Percentiles rank a stretch among this genome's conserved stretches.
Conservation (phyloP, 495 filamentous ascomycete genomes). For the Astrocystis sublimbata region DNA sequence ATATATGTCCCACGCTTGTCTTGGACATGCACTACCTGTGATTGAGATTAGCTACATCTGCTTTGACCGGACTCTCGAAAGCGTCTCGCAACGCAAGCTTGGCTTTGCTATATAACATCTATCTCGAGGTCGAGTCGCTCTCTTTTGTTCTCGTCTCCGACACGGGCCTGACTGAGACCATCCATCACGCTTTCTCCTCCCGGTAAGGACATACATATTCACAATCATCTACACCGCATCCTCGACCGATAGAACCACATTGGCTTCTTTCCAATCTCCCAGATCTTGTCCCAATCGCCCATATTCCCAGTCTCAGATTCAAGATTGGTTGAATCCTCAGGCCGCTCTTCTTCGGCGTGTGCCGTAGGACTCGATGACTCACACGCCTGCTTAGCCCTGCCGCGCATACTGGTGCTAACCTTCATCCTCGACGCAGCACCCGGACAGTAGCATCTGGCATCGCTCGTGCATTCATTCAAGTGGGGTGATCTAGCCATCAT, state of each 20-base stretch:
- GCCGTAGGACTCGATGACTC: slow-evolving; percentile 35
- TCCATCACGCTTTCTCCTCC: background rate
- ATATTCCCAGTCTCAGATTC: slow-evolving; percentile 32
- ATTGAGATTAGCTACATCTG: slow-evolving; percentile 19
- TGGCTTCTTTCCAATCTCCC: slow-evolving; percentile 3
- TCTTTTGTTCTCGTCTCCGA: background rate
- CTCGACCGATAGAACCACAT: slow-evolving; percentile 19
- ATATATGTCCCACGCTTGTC: slow-evolving; percentile 10
- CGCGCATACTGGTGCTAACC: slow-evolving; percentile 32
- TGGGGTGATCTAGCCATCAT: slow-evolving; percentile 40
- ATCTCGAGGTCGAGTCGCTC: slow-evolving; percentile 17
- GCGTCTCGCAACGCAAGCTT: slow-evolving; percentile 11
- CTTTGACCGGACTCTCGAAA: slow-evolving; percentile 6
- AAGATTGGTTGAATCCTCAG: slow-evolving; percentile 26
- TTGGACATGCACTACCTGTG: slow-evolving; percentile 10
- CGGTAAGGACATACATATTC: slow-evolving; percentile 15
- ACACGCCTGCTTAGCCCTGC: slow-evolving; percentile 31
- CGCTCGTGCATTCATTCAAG: slow-evolving; percentile 5
- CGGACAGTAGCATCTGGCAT: slow-evolving; percentile 21
- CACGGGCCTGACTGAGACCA: background rate
- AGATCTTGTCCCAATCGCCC: slow-evolving; percentile 26
- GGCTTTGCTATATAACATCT: background rate
- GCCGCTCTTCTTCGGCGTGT: slow-evolving; percentile 25
- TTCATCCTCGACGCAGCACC: slow-evolving; percentile 30
- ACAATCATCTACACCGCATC: slow-evolving; percentile 11